phyloP scores from a whole-genome alignment of 305 asterid genomes.

The Ilex paraguariensis region DNA sequence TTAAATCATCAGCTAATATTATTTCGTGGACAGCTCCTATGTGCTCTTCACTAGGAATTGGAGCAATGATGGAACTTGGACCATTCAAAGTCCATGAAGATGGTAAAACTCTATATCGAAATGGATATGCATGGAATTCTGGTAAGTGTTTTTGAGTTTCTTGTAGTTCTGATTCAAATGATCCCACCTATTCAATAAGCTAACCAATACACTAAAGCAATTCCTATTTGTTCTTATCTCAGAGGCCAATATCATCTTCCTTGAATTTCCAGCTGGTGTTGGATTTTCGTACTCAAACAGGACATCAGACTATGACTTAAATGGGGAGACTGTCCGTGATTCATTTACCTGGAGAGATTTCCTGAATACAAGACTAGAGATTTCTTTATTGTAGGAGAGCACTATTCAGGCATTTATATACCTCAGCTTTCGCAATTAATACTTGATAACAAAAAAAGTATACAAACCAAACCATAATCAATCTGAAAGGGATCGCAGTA shows the following conservation, averaged over 20 bases:
- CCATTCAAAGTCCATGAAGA: conserved; percentile 22
- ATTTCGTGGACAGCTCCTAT: conserved; percentile 25
- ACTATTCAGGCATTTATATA: no score
- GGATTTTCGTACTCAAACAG: conserved; percentile 1
- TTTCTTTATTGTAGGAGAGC: background rate
- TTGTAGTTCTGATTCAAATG: background rate
- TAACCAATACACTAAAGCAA: no score
- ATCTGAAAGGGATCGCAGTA: no score
- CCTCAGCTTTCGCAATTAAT: no score
- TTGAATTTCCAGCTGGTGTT: background rate
- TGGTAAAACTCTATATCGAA: background rate
- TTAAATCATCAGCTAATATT: no score
- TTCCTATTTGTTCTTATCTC: no score
- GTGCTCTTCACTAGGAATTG: conserved; percentile 35
- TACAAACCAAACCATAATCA: no score
- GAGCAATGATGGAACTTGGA: conserved; percentile 39
- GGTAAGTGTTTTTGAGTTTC: background rate
- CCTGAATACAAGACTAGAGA: background rate
- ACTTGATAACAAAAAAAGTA: no score
- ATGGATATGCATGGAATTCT: background rate
- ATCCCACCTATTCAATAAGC: no score
- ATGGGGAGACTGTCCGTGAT: background rate
- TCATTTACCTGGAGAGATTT: background rate
- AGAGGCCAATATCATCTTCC: conserved; percentile 1
- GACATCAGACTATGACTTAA: background rate